Base-by-base conservation (phyloP, 768 basidiomycete genomes). In the Termitomyces sp. region DNA sequence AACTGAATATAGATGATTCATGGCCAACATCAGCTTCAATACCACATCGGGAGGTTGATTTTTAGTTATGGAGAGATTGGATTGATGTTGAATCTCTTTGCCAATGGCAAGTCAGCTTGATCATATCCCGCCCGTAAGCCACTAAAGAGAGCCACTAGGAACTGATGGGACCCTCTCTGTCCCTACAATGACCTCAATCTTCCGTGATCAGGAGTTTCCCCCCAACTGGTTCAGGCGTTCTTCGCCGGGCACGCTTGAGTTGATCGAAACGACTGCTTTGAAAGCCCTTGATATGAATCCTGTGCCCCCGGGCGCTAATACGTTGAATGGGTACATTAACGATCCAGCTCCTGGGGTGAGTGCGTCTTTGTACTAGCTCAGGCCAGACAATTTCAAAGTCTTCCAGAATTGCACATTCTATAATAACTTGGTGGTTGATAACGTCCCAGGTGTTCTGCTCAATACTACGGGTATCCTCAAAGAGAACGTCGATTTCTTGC, bases 1-100 rank as follows among this genome's bases (percentile, higher is more conserved):
- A 5, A 7, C 22, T 14, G 17, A 6, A 19, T 34, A 11, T 30
- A 19, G 21, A 14, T 26, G 28, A 22, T 32, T 34, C n/a, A n/a
- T 19, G 38, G 6, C 21, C 26, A 9, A 21, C 11, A 12, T 38
- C 7, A 60, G 59, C 59, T 60, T 38, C 56, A 57, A 52, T 60
- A 60, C 35, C 59, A 60, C 40, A 35, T 54, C 5, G 59, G 59
- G 6, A 53, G 59, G 5, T 51, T 60, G 17, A 42, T 38, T 28
- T 45, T 60, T n/a, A 60, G 59, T 15, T 60, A 60, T 21, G 59
- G 59, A 10, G 59, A 60, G 37, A 54, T 55, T 40, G 52, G 53
- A n/a, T 60, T 60, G 35, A 45, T 45, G 22, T 26, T 60, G 42
- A 57, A 57, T 28, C 56, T 60, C 41, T 57, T 60, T 54, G 59